Evolutionary conservation across 164 flowering plant genomes (phyloP).

Genomic region (Paratinospora sagittata): DNA sequence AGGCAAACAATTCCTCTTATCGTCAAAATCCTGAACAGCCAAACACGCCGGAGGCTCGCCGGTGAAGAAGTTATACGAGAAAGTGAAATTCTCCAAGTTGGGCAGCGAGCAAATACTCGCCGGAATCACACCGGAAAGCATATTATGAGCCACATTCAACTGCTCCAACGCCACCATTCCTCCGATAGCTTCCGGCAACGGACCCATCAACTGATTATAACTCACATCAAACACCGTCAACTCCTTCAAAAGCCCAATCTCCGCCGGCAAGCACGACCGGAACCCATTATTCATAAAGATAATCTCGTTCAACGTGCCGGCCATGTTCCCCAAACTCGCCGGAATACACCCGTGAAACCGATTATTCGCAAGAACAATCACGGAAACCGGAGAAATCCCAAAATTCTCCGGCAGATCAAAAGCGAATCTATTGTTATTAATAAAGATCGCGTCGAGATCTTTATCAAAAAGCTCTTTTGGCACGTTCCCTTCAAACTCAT

Average conservation of each 20-base stretch:
- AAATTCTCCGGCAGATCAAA: conserved; percentile 71
- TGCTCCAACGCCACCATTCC: conserved; percentile 69
- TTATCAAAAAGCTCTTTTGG: conserved; percentile 69
- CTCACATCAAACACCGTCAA: conserved; percentile 82
- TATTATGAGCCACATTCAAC: conserved; percentile 81
- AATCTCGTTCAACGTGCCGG: conserved; percentile 57
- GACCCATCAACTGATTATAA: conserved; percentile 61
- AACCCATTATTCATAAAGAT: conserved; percentile 65
- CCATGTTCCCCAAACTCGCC: conserved; percentile 71
- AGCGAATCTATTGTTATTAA: conserved; percentile 67
- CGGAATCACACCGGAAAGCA: conserved; percentile 66
- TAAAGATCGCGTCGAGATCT: conserved; percentile 73
- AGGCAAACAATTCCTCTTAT: conserved; percentile 72
- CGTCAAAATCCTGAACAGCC: conserved; percentile 40
- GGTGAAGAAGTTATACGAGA: conserved; percentile 70
- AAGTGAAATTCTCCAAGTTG: conserved; percentile 61
- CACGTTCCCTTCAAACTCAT: conserved; percentile 79
- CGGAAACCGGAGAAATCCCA: conserved; percentile 90
- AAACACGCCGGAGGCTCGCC: conserved; percentile 74
- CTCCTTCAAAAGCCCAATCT: conserved; percentile 62
- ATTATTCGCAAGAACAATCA: conserved; percentile 77
- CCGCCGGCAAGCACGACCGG: conserved; percentile 64
- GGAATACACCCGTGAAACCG: conserved; percentile 78
- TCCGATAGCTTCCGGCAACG: conserved; percentile 57
- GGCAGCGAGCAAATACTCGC: conserved; percentile 63